Evolutionary conservation across 2,329 filamentous ascomycete species (phyloP).

Genomic region (Penicillium sp.): DNA sequence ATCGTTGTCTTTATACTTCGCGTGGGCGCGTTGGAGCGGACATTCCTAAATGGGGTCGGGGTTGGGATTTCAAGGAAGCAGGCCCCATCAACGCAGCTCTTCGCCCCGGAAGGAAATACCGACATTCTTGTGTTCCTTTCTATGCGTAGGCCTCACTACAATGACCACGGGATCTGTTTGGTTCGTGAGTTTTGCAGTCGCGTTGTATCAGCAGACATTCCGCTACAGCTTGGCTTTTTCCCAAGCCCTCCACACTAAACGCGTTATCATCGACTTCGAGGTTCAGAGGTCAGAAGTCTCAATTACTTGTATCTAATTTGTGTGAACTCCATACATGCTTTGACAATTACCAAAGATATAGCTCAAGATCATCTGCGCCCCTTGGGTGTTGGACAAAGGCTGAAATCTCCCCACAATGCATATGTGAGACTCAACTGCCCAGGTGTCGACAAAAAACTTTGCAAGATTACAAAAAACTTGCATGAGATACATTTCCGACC

Average conservation of each 20-base stretch:
- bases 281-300: not conserved
- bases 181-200: not conserved
- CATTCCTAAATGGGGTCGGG: constrained; percentile 13
- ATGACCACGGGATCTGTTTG: not conserved
- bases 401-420: not conserved
- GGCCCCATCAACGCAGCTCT: not conserved
- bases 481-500: not conserved
- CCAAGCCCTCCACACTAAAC: not conserved
- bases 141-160: not conserved
- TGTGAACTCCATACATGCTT: not conserved
- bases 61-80: not conserved
- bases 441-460: not conserved
- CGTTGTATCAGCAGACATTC: not conserved
- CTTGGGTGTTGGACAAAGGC: not conserved
- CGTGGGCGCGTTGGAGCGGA: constrained; percentile 1
- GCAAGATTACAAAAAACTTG: not conserved
- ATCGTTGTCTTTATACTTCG: constrained; percentile 3
- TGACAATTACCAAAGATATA: not conserved
- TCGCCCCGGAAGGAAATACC: not conserved
- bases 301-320: not conserved
- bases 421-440: not conserved
- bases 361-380: not conserved
- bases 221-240: not conserved
- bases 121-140: constrained; percentile 4
- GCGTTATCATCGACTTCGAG: not conserved